Conservation (phyloP, 306 rosid genomes). For the Biancaea sappan region DNA sequence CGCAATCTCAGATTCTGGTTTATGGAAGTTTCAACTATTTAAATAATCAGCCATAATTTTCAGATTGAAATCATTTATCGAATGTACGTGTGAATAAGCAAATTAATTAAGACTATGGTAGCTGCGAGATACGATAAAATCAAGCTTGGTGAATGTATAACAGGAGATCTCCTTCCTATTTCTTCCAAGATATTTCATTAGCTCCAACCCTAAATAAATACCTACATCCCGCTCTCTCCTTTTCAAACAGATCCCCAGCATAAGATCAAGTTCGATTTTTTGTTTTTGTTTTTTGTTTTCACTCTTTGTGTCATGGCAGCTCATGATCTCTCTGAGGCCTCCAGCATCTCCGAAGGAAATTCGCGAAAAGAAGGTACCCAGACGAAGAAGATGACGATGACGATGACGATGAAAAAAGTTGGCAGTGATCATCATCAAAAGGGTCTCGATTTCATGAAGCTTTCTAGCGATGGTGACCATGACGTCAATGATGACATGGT, state of each 20-base stretch:
- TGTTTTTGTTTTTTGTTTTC: not conserved
- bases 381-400: not conserved
- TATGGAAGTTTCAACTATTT: conserved; percentile 37
- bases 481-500: too few relatives aligned
- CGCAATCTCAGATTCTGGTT: not conserved
- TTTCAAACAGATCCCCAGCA: conserved; percentile 4
- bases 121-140: conserved; percentile 12
- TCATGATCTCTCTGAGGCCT: conserved; percentile 41
- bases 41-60: conserved; percentile 1
- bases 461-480: conserved; percentile 20
- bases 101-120: not conserved
- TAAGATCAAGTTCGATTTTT: not conserved
- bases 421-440: not conserved
- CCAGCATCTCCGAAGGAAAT: conserved; percentile 41
- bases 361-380: not conserved
- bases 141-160: not conserved
- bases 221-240: not conserved
- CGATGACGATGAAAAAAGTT: conserved; percentile 28
- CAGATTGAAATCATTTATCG: not conserved
- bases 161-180: too few relatives aligned
- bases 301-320: conserved; percentile 35
- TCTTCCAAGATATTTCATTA: conserved; percentile 31
- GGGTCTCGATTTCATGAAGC: conserved; percentile 44
- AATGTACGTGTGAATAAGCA: not conserved
- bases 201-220: conserved; percentile 48